Percentiles rank a stretch among this genome's conserved stretches.
phyloP scores from a whole-genome alignment of 31 red algal genomes.

The Porphyra umbilicalis region DNA sequence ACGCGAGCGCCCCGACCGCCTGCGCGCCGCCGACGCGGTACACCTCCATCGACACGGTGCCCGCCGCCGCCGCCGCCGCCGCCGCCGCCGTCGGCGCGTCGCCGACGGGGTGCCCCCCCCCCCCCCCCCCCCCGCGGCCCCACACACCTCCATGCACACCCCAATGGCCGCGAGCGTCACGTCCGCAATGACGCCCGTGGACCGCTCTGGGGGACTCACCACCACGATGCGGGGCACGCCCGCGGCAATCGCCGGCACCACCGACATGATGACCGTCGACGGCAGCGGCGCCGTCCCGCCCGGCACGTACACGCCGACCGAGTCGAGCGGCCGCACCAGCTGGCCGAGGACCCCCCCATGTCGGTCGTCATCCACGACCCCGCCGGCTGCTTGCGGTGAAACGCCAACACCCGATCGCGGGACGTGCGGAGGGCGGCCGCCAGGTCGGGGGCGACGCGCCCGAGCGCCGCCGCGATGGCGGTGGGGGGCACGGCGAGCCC shows the following conservation, averaged over 20 bases:
- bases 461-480: slow-evolving; percentile 6
- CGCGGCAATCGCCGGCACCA: slow-evolving; percentile 78
- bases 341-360: slow-evolving; percentile 67
- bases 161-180: slow-evolving; percentile 69
- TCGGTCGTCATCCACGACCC: slow-evolving; percentile 76
- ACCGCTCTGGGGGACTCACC: slow-evolving; percentile 48
- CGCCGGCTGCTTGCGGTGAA: slow-evolving; percentile 66
- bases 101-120: slow-evolving; percentile 83
- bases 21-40: slow-evolving; percentile 85
- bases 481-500: slow-evolving; percentile 28
- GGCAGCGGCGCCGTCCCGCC: slow-evolving; percentile 90
- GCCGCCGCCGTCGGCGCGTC: slow-evolving; percentile 70
- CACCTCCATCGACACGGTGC: slow-evolving; percentile 51
- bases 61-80: slow-evolving; percentile 37
- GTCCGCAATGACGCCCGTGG: slow-evolving; percentile 24
- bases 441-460: slow-evolving; percentile 16
- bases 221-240: slow-evolving; percentile 58
- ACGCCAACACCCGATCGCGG: slow-evolving; percentile 59
- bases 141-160: slow-evolving; percentile 65
- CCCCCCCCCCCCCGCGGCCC: slow-evolving; percentile 76
- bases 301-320: slow-evolving; percentile 93
- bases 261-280: slow-evolving; percentile 79
- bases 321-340: slow-evolving; percentile 68
- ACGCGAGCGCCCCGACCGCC: slow-evolving; percentile 88
- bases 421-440: slow-evolving; percentile 35